Base-by-base conservation (phyloP, 1,284 basidiomycete species). In the Flammula alnicola region DNA sequence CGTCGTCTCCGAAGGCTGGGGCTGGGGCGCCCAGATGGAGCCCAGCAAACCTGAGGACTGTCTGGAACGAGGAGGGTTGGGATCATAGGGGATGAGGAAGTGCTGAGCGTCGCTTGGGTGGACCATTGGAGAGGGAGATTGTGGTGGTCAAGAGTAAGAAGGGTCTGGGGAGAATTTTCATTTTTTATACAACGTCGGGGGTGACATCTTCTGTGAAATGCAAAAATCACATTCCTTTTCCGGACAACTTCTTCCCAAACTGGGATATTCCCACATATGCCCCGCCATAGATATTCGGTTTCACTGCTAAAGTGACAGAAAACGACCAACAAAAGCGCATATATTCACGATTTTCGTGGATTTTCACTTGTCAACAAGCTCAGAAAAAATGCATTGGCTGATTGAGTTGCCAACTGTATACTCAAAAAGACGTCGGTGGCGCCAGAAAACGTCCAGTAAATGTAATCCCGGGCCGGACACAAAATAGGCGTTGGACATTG, bases 21-120 rank as follows among this genome's bases (percentile, higher is more conserved):
- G 84, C 61, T 84, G 85, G 10, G 87, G 87, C 2, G 86, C 87
- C 86, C 87, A 90, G 56, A 90, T 89, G 47, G 86, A 88, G 14
- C 72, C 73, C 47, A 69, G 59, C 38, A 74, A 67, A 12, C 70
- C 71, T 33, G 68, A 59, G 10, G 61, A 57, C 49, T 63, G 68
- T 47, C 64, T 63, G 22, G 60, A 64, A 38, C 66, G 70, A 36
- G 66, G 61, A 38, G 62, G 68, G 48, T 60, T 63, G 44, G 56
- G 56, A 47, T 70, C 67, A 51, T 70, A 67, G 47, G 63, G 53
- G 49, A 63, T 48, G 57, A 64, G 55, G 49, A 63, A 64, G 27
- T 68, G 63, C 49, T 66, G 61, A 38, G 65, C 50, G 48, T 70
- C 64, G 52, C 61, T 57, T 50, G 67, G 55, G 41, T 63, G 61